Base-by-base conservation (phyloP, 139 green algal species). In the Parachlorella kessleri region DNA sequence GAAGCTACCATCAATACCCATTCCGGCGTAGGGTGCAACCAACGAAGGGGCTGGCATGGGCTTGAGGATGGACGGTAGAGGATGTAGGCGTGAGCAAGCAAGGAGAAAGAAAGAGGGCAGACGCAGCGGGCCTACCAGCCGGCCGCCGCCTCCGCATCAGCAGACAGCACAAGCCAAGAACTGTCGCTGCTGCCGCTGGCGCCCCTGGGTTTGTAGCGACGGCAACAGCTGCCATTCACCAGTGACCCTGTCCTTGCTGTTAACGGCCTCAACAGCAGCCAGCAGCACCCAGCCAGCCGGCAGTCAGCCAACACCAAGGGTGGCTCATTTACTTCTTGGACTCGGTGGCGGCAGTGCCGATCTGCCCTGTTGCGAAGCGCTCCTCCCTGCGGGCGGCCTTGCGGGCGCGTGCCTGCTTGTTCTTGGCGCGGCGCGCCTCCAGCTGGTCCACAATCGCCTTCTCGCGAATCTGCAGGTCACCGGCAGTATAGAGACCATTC, bases 371-470 rank as follows among this genome's bases (percentile, higher is more conserved):
- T 28, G 87, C 85, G 41, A 99, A 88, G 72, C 96, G 91, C 90
- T 99, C 94, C 88, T 98, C 97, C n/a, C 97, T 87, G 73, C 95
- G 88, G 0, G 88, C 90, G n/a, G 91, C 88, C 92, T 99, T 99
- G 88, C 96, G 92, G 89, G 94, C 91, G 72, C 97, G 91, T 33
- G 86, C 74, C 37, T 92, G 90, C 93, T 98, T 99, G 94, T 96
- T 97, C 95, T 99, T 99, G 86, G 91, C 82, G 69, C 97, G 91
- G 73, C 96, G 91, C 2, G 97, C 96, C 92, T 99, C 97, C 66
- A 99, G 94, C 94, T 99, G 95, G 83, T 99, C 97, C 28, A 95
- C 93, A 75, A 99, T 97, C 69, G 91, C 93, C 94, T 98, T 99
- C 92, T 99, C 97, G 76, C 97, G 95, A 33, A 88, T 73, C 28